A percentile compares a stretch with the other conserved stretches of the same genome.
phyloP scores from a whole-genome alignment of 2,329 filamentous ascomycete genomes.

The Pseudomassariella vexata region DNA sequence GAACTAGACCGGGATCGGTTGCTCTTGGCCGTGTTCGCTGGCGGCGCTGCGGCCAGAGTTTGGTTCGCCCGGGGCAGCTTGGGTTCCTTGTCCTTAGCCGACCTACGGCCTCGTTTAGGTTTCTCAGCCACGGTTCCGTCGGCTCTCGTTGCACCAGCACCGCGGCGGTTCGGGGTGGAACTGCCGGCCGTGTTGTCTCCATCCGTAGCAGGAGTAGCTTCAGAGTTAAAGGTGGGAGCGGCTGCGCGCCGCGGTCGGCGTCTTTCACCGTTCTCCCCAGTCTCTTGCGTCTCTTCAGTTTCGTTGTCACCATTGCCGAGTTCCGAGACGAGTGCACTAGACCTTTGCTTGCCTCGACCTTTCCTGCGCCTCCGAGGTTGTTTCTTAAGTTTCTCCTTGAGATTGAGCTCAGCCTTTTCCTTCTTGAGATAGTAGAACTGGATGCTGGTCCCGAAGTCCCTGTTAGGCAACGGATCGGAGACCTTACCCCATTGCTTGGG shows the following conservation, averaged over 20 bases:
- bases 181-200: slow-evolving; percentile 53
- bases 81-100: slow-evolving; percentile 29
- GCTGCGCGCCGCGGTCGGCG: slow-evolving; percentile 57
- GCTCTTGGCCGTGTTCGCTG: slow-evolving; percentile 31
- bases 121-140: slow-evolving; percentile 40
- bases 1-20: slow-evolving; percentile 51
- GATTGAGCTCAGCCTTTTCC: slow-evolving; percentile 68
- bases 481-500: slow-evolving; percentile 82
- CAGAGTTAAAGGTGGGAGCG: slow-evolving; percentile 67
- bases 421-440: slow-evolving; percentile 83
- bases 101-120: slow-evolving; percentile 30
- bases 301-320: slow-evolving; percentile 55
- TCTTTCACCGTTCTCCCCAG: slow-evolving; percentile 54
- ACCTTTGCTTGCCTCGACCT: slow-evolving; percentile 52
- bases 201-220: slow-evolving; percentile 52
- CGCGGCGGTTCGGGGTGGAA: slow-evolving; percentile 52
- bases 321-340: slow-evolving; percentile 62
- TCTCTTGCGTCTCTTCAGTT: slow-evolving; percentile 49
- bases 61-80: slow-evolving; percentile 35
- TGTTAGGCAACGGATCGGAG: slow-evolving; percentile 58
- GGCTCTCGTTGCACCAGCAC: slow-evolving; percentile 36
- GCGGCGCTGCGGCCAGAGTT: slow-evolving; percentile 41
- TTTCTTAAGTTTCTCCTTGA: slow-evolving; percentile 70
- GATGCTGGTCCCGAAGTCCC: slow-evolving; percentile 75
- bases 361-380: slow-evolving; percentile 55